Evolutionary conservation across 2,329 filamentous ascomycete species (phyloP).

Genomic region (Dothidotthia symphoricarpi): DNA sequence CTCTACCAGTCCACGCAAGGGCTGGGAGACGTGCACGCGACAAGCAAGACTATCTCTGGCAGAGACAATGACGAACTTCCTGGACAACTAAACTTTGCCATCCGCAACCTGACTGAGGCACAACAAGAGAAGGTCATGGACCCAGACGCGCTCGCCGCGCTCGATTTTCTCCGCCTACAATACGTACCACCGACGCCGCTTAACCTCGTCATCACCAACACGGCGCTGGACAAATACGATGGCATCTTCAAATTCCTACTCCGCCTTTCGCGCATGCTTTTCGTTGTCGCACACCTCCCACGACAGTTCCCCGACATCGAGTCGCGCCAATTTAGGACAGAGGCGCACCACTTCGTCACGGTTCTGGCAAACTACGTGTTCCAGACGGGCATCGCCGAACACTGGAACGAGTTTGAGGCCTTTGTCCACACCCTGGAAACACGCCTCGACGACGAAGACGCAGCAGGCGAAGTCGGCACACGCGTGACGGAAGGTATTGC

Average conservation of each 20-base stretch:
- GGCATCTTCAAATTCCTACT: constrained; percentile 77
- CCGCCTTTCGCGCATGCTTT: constrained; percentile 74
- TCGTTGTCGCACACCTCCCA: constrained; percentile 56
- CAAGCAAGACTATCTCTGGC: constrained; percentile 10
- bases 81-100: constrained; percentile 63
- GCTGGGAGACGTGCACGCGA: not conserved
- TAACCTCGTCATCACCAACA: constrained; percentile 68
- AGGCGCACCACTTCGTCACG: constrained; percentile 77
- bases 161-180: constrained; percentile 88
- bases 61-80: constrained; percentile 42
- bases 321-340: constrained; percentile 59
- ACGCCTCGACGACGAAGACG: constrained; percentile 50
- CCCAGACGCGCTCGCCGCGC: constrained; percentile 74
- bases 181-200: constrained; percentile 76
- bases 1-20: constrained; percentile 27
- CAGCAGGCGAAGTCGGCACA: constrained; percentile 49
- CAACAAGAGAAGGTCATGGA: constrained; percentile 84
- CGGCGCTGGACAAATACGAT: constrained; percentile 77
- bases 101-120: constrained; percentile 68
- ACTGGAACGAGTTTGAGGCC: constrained; percentile 69
- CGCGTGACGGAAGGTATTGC: constrained; percentile 60
- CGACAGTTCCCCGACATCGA: constrained; percentile 21
- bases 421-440: constrained; percentile 64
- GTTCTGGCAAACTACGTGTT: constrained; percentile 75
- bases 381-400: constrained; percentile 69